A percentile compares a stretch with the other conserved stretches of the same genome.
Evolutionary conservation across 23 red algal genomes (phyloP).

Genomic region (Gracilaria gracilis): DNA sequence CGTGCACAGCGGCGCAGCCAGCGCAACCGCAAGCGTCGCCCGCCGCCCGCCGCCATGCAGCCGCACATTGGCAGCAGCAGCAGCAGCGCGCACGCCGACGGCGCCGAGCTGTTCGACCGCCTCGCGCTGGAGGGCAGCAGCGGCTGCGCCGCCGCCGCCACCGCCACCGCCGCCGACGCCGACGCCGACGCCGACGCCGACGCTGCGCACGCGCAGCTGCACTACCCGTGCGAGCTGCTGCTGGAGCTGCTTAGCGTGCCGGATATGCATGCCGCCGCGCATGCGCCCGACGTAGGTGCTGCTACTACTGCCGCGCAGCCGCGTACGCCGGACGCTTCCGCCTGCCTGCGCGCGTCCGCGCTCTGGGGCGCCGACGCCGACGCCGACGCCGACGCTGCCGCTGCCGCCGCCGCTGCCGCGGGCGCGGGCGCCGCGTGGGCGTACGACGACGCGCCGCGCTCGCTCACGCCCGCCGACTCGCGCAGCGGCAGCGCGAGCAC

Average conservation of each 20-base stretch:
- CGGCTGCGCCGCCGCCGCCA: background rate
- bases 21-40: no score
- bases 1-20: no score
- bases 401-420: conserved; percentile 13
- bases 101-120: background rate
- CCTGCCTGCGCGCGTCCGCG: no score
- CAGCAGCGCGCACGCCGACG: background rate
- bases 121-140: conserved; percentile 33
- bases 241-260: conserved; percentile 18
- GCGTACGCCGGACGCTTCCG: no score
- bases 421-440: background rate
- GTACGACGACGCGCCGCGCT: background rate
- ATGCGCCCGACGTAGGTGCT: background rate
- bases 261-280: background rate
- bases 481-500: background rate
- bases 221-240: conserved; percentile 25
- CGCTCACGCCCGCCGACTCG: background rate
- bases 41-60: background rate
- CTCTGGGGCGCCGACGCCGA: no score
- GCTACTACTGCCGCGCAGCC: background rate
- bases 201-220: background rate
- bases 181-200: background rate
- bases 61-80: background rate
- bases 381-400: background rate
- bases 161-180: background rate